Percentiles rank a stretch among this genome's conserved stretches.
Conservation (phyloP, 371 early-diverging fungal species). For the Actinomucor elegans region DNA sequence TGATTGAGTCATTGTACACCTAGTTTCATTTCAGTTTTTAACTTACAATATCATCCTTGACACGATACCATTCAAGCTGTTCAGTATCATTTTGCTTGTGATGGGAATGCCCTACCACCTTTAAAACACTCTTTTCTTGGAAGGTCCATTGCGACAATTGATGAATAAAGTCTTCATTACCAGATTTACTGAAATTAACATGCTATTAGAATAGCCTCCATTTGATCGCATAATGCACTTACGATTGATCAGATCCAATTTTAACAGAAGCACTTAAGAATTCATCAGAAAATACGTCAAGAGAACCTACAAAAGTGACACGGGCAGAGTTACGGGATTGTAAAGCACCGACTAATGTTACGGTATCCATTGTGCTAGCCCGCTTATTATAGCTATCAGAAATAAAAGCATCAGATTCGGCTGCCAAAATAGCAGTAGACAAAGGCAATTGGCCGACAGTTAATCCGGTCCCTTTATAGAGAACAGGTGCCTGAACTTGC, state of each 20-base stretch:
- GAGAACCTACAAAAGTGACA: constrained; percentile 80
- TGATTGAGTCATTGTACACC: neutral
- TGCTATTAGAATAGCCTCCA: no score
- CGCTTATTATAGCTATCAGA: constrained; percentile 31
- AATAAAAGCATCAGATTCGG: constrained; percentile 63
- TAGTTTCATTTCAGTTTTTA: neutral
- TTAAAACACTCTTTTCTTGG: constrained; percentile 89
- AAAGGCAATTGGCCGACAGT: constrained; percentile 56
- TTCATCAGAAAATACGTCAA: constrained; percentile 77
- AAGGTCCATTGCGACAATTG: constrained; percentile 89
- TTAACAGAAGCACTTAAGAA: constrained; percentile 25
- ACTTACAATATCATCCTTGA: constrained; percentile 87
- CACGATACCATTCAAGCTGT: constrained; percentile 77
- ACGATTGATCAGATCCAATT: constrained; percentile 24
- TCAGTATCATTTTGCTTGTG: constrained; percentile 67
- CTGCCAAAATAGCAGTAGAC: constrained; percentile 67
- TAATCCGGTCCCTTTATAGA: constrained; percentile 82
- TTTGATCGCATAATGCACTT: neutral
- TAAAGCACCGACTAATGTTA: constrained; percentile 73
- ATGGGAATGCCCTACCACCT: constrained; percentile 61
- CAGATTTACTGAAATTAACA: constrained; percentile 40
- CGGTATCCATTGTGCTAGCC: constrained; percentile 22
- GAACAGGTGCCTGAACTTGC: constrained; percentile 48
- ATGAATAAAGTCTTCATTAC: constrained; percentile 71
- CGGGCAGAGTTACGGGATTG: constrained; percentile 92